These are phyloP conservation scores for Castanopsis chinensis DNA, from an alignment of 306 rosid genomes.

Conservation along the genomic window DNA sequence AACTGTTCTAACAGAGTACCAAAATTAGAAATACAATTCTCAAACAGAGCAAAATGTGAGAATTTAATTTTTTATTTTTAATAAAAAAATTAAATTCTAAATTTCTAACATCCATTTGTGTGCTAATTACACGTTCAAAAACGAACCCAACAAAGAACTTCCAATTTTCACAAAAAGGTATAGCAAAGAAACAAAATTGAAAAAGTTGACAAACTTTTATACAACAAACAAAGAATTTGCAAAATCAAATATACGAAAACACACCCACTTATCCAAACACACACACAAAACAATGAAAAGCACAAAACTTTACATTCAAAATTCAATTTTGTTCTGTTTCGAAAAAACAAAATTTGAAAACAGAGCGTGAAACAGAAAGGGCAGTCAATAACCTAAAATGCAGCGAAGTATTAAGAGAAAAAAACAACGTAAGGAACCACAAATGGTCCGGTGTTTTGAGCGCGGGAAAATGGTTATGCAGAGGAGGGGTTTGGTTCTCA, in stretches of 20 bases:
- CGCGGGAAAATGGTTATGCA: neutral
- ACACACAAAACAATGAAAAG: neutral
- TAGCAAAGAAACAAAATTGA: no score
- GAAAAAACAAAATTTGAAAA: constrained; percentile 3
- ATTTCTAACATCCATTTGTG: no score
- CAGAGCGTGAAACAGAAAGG: constrained; percentile 2
- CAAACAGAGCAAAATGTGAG: no score
- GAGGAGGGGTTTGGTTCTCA: neutral
- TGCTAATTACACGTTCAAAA: neutral
- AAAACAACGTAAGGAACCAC: neutral
- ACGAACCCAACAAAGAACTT: neutral
- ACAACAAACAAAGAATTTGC: neutral
- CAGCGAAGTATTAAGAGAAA: neutral
- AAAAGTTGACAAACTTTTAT: no score
- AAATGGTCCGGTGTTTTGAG: neutral
- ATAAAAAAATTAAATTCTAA: no score
- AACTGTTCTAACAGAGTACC: neutral
- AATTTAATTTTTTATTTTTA: no score
- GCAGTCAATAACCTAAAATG: neutral
- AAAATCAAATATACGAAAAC: neutral
- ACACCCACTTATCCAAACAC: no score
- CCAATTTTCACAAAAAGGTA: no score
- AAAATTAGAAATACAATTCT: neutral
- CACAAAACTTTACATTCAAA: neutral
- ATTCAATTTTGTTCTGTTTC: neutral